Evolutionary conservation across 108 stramenopile species (phyloP).

Genomic region (Fragilaria crotonensis): DNA sequence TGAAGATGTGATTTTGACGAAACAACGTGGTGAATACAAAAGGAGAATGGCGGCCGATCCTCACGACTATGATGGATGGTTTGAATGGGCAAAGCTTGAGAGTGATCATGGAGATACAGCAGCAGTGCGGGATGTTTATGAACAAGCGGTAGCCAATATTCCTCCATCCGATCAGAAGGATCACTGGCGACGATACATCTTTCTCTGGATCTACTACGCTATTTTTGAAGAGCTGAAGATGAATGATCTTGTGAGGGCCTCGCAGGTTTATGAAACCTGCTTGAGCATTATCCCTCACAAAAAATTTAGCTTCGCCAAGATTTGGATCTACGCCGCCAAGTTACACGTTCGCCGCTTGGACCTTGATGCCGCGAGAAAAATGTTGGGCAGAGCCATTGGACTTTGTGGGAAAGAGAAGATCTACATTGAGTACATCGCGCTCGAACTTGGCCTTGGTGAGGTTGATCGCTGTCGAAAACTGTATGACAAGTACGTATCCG

Average conservation of each 20-base stretch:
- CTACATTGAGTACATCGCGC: constrained; percentile 88
- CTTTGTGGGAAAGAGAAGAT: constrained; percentile 91
- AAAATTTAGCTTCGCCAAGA: constrained; percentile 92
- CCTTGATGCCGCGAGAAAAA: constrained; percentile 82
- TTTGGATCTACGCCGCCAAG: constrained; percentile 95
- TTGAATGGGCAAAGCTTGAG: constrained; percentile 95
- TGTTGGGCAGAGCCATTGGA: constrained; percentile 93
- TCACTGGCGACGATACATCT: constrained; percentile 97
- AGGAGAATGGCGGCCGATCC: constrained; percentile 66
- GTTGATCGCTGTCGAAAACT: constrained; percentile 94
- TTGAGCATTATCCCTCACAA: constrained; percentile 89
- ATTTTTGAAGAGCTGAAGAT: constrained; percentile 88
- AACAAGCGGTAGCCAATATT: constrained; percentile 89
- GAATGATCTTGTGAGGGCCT: constrained; percentile 70
- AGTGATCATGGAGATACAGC: constrained; percentile 49
- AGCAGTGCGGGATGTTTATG: constrained; percentile 86
- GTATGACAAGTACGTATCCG: constrained; percentile 91
- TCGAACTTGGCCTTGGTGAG: constrained; percentile 95
- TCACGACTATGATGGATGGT: constrained; percentile 96
- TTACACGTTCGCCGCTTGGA: constrained; percentile 89
- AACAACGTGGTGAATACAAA: constrained; percentile 87
- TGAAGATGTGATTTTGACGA: constrained; percentile 79
- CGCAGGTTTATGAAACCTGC: constrained; percentile 86
- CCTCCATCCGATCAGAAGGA: constrained; percentile 89
- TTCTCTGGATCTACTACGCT: constrained; percentile 97